Base-by-base conservation (phyloP, 345 rosid genomes). In the Clarkia xantiana region DNA sequence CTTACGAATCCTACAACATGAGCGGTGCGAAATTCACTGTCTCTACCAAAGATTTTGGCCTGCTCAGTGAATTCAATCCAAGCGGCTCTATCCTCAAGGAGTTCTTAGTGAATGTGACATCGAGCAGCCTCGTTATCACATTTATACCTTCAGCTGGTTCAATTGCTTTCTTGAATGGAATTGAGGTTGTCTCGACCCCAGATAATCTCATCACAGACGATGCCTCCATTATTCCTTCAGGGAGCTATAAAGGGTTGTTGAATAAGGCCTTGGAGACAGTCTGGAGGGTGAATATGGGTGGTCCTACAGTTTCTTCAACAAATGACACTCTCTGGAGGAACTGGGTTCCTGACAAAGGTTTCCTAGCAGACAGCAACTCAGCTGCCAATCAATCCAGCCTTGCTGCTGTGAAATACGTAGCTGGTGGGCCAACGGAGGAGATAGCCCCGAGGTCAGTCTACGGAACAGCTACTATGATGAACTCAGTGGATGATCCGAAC, bases 271-370 rank as follows among this genome's bases (percentile, higher is more conserved):
- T 83, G 10, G 84, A 90, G 76, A 83, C 91, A 0, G 77, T 77
- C 45, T 47, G 63, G 56, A 81, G 97, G 58, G 73, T 90, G 59
- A 90, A 90, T 64, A 86, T 90, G 97, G 97, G 97, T 3, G 97
- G 97, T 51, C 62, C 79, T 0, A 43, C 56, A 2, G 62, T 90
- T 40, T 67, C 81, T 6, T 60, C 64, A 12, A 52, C 20, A 13
- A 77, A 73, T 49, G 97, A 90, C 56, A 71, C 86, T 12, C 94
- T 90, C 18, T 69, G 81, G 56, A 70, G 97, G 51, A 86, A 68
- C 64, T 90, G 97, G 97, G 72, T 77, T 56, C 69, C 84, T 0
- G 97, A 83, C 56, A 60, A 67, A 8, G 57, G 18, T 52, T 86
- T 67, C 67, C 67, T 78, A 4, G 18, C 58, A 0, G 52, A 59